phyloP scores from a whole-genome alignment of 352 stramenopile genomes.

The Phytophthora macrochlamydospora region DNA sequence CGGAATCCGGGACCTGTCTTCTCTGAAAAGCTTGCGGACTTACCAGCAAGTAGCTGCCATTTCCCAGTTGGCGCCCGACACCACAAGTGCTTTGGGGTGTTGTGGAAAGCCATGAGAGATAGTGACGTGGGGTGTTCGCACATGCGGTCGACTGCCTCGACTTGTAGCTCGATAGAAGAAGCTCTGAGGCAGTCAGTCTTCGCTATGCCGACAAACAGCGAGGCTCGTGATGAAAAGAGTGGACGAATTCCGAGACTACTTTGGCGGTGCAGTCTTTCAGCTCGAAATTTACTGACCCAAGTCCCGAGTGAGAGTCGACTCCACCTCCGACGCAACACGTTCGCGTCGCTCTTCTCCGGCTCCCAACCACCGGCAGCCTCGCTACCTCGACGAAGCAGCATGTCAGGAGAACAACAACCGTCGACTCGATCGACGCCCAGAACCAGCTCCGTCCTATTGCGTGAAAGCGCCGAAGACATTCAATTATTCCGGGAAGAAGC shows the following conservation, averaged over 20 bases:
- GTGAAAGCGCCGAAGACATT: conserved; percentile 44
- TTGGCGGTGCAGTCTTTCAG: conserved; percentile 32
- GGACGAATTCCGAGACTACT: conserved; percentile 26
- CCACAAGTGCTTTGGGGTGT: conserved; percentile 17
- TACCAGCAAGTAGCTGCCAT: conserved; percentile 24
- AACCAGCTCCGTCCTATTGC: conserved; percentile 40
- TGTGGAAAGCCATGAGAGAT: conserved; percentile 4
- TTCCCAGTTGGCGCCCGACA: conserved; percentile 32
- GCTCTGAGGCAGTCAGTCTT: conserved; percentile 36
- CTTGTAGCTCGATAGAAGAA: conserved; percentile 36
- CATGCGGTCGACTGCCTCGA: conserved; percentile 38
- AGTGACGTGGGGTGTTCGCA: conserved; percentile 26
- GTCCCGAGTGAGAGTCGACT: background rate
- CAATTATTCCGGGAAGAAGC: conserved; percentile 72
- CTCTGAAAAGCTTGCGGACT: conserved; percentile 27
- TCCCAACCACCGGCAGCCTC: conserved; percentile 5
- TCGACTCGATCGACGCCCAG: conserved; percentile 19
- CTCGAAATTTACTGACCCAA: conserved; percentile 23
- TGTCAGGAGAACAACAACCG: conserved; percentile 6
- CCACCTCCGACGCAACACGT: conserved; percentile 17
- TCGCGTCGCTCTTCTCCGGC: conserved; percentile 12
- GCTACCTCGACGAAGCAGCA: conserved; percentile 1
- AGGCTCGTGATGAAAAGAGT: conserved; percentile 13
- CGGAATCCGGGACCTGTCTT: conserved; percentile 21
- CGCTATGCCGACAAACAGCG: conserved; percentile 16